Base-by-base conservation (phyloP, 2,329 filamentous ascomycete genomes). In the Epichloe typhina region DNA sequence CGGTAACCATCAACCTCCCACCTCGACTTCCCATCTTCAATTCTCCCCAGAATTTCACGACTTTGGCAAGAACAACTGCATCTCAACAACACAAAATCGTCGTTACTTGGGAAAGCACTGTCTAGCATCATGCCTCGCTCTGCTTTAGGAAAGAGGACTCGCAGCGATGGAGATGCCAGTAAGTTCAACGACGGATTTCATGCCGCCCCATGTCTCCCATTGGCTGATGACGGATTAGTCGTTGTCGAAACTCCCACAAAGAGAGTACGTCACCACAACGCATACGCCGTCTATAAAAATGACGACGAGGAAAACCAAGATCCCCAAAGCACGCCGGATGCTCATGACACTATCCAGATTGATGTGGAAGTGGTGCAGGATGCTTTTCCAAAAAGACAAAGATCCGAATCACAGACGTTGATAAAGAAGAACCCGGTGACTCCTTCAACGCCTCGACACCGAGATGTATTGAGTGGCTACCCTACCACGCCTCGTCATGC, bases 401-500 rank as follows among this genome's bases (percentile, higher is more conserved):
- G 59, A 21, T 59, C 59, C 36, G 56, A 55, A 19, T 61, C 65
- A n/a, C 62, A 63, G 43, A 59, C 62, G 3, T 59, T 64, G 13
- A 57, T 56, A 21, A 67, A 64, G 49, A 65, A 72, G 61, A 77
- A 69, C 45, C 79, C 79, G 13, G 72, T 82, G 47, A 86, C 83
- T 2, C 87, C 87, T 1, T 79, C 80, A 21, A 90, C 87, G 11
- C 83, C 86, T 26, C 77, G 88, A 57, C 86, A 88, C 62, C 80
- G 86, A 66, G 85, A 96, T 80, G 88, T 79, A 46, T 75, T 91
- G 53, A 78, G 80, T 48, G 77, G 80, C 55, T 76, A 82, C 19
- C 84, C 86, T 3, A 75, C 84, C 50, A 96, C 91, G 5, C 91
- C 91, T 42, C 82, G 87, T 52, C 89, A 94, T 65, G 81, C 87